These are phyloP conservation scores for Exserohilum rostratum DNA, from an alignment of 2,329 filamentous ascomycete species.

Conservation along the genomic window DNA sequence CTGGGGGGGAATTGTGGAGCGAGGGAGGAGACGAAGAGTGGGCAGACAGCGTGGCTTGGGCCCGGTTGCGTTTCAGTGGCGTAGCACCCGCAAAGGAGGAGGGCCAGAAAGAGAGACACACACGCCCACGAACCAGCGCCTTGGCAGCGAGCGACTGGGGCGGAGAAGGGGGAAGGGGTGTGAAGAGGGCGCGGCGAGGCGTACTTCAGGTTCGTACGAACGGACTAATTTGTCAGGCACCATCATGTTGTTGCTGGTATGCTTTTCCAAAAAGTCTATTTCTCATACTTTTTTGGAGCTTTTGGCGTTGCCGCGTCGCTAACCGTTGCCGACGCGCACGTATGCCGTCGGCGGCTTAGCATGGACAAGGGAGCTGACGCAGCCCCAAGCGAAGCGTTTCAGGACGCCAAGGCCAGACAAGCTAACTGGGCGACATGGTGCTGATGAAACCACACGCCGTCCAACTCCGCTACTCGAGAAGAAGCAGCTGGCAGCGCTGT, in stretches of 20 bases:
- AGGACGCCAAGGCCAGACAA: constrained; percentile 33
- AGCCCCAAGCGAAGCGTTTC: constrained; percentile 28
- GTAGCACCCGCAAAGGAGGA: constrained; percentile 7
- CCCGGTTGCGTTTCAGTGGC: constrained; percentile 30
- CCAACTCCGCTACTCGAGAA: constrained; percentile 14
- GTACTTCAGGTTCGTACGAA: not conserved
- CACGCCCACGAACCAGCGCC: constrained; percentile 2
- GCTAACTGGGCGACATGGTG: constrained; percentile 15
- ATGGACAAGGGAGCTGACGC: constrained; percentile 27
- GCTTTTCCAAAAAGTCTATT: not conserved
- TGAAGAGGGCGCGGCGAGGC: not conserved
- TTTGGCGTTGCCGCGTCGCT: not conserved
- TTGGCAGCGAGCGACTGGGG: not conserved
- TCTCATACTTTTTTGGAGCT: no score
- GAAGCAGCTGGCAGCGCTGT: constrained; percentile 6
- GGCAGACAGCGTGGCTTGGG: constrained; percentile 18
- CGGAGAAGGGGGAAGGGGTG: no score
- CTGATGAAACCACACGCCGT: constrained; percentile 26
- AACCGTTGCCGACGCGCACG: constrained; percentile 14
- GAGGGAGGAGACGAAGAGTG: constrained; percentile 9
- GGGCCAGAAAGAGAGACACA: no score
- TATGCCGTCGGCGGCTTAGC: not conserved
- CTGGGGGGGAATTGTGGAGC: constrained; percentile 42
- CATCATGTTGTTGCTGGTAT: not conserved
- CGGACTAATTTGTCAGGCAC: not conserved